phyloP scores from a whole-genome alignment of 2,329 filamentous ascomycete species.

The Cladorrhinum sp. region DNA sequence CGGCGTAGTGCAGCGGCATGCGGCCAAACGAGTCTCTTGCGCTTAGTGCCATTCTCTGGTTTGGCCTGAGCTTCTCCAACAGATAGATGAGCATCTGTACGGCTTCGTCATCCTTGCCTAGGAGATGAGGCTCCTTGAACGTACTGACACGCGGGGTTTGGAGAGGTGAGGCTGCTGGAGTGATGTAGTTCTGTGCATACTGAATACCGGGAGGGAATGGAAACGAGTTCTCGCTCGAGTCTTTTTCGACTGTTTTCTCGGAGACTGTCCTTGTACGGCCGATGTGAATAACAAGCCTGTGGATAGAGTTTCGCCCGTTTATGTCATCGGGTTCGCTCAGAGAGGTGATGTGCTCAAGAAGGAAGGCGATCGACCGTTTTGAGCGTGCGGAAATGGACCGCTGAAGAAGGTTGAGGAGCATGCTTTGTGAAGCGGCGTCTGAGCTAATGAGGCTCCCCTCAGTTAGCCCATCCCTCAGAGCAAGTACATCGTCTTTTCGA shows the following conservation, averaged over 20 bases:
- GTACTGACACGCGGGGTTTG: slow-evolving; percentile 60
- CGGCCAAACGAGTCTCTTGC: slow-evolving; percentile 76
- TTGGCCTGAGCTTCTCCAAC: slow-evolving; percentile 64
- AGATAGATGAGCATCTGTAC: slow-evolving; percentile 64
- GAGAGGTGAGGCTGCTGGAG: slow-evolving; percentile 69
- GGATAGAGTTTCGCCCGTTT: slow-evolving; percentile 89
- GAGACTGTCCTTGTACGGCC: slow-evolving; percentile 64
- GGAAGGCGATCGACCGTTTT: slow-evolving; percentile 64
- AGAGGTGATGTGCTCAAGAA: slow-evolving; percentile 66
- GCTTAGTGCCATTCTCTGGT: slow-evolving; percentile 66
- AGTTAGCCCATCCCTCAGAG: slow-evolving; percentile 55
- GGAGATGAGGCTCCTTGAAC: slow-evolving; percentile 63
- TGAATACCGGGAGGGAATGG: slow-evolving; percentile 49
- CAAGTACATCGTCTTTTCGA: slow-evolving; percentile 60
- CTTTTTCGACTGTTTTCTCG: slow-evolving; percentile 41
- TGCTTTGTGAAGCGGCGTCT: slow-evolving; percentile 55
- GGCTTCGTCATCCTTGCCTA: slow-evolving; percentile 69
- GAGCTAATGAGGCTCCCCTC: slow-evolving; percentile 55
- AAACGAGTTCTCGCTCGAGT: slow-evolving; percentile 50
- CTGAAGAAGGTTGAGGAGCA: slow-evolving; percentile 80
- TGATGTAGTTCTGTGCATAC: slow-evolving; percentile 70
- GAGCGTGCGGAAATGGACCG: slow-evolving; percentile 70
- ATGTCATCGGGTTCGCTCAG: slow-evolving; percentile 89
- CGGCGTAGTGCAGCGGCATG: slow-evolving; percentile 86
- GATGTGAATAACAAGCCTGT: slow-evolving; percentile 88